A percentile compares a stretch with the other conserved stretches of the same genome.
These are phyloP conservation scores for Hygrocybe punicea DNA, from an alignment of 768 basidiomycete genomes.

Conservation along the genomic window DNA sequence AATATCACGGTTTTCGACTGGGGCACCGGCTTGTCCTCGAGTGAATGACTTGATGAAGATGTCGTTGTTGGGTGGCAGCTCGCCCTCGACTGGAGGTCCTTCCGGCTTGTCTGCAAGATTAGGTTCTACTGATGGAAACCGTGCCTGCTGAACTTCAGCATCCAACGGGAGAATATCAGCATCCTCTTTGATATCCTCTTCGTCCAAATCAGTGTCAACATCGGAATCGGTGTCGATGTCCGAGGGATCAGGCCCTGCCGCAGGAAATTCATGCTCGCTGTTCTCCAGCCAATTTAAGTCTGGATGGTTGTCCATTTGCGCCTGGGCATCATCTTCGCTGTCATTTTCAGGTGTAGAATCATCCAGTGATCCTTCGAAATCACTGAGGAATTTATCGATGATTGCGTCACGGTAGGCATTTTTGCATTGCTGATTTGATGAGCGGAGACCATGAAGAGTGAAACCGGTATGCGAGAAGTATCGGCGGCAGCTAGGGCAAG, in stretches of 20 bases:
- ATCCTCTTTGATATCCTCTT: background rate
- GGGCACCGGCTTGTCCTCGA: background rate
- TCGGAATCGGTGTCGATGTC: background rate
- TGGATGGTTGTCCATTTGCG: background rate
- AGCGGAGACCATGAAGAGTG: background rate
- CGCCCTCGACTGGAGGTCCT: background rate
- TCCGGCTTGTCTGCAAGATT: background rate
- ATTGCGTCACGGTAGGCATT: background rate
- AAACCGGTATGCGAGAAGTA: background rate
- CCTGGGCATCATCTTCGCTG: background rate
- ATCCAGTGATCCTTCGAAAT: background rate
- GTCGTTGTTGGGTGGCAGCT: background rate
- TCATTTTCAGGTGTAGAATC: background rate
- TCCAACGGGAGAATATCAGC: background rate
- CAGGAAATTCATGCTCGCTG: background rate
- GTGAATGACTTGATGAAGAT: background rate
- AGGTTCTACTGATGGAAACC: background rate
- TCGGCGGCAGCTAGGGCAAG: background rate
- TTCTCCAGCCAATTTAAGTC: background rate
- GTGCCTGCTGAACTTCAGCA: background rate
- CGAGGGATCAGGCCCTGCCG: background rate
- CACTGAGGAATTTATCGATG: background rate
- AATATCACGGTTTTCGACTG: background rate
- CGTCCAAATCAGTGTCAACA: background rate
- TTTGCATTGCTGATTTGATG: background rate